phyloP scores from a whole-genome alignment of 2,329 filamentous ascomycete genomes.

The Xylariales sp. region DNA sequence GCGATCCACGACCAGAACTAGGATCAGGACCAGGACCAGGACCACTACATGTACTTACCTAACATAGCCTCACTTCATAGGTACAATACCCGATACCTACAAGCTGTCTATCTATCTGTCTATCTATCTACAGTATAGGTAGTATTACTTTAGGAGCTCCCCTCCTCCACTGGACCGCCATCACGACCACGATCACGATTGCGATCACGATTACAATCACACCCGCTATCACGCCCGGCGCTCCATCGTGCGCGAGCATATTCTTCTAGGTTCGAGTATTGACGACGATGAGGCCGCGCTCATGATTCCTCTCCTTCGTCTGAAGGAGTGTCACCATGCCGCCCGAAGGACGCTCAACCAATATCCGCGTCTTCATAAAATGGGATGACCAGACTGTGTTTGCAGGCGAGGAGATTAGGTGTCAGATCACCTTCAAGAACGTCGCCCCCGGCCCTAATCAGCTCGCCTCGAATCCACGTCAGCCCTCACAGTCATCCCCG shows the following conservation, averaged over 20 bases:
- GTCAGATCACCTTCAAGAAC: constrained; percentile 96
- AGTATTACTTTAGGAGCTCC: constrained; percentile 1
- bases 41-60: neutral
- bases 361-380: constrained; percentile 94
- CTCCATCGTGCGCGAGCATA: constrained; percentile 27
- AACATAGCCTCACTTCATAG: constrained; percentile 5
- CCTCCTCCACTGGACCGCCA: neutral
- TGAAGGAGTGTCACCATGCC: constrained; percentile 59
- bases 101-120: constrained; percentile 6
- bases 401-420: constrained; percentile 94
- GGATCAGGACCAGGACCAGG: constrained; percentile 1
- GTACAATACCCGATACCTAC: constrained; percentile 1
- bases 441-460: constrained; percentile 64
- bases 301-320: constrained; percentile 49
- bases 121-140: neutral
- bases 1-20: constrained; percentile 18
- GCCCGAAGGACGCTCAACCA: constrained; percentile 62
- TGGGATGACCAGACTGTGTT: constrained; percentile 97
- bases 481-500: constrained; percentile 45
- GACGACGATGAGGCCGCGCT: constrained; percentile 46
- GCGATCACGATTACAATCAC: neutral
- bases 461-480: constrained; percentile 43
- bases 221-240: neutral
- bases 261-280: constrained; percentile 9
- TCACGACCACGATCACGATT: neutral